Conservation (phyloP, 176 grass and related monocot genomes). For the Lolium perenne region DNA sequence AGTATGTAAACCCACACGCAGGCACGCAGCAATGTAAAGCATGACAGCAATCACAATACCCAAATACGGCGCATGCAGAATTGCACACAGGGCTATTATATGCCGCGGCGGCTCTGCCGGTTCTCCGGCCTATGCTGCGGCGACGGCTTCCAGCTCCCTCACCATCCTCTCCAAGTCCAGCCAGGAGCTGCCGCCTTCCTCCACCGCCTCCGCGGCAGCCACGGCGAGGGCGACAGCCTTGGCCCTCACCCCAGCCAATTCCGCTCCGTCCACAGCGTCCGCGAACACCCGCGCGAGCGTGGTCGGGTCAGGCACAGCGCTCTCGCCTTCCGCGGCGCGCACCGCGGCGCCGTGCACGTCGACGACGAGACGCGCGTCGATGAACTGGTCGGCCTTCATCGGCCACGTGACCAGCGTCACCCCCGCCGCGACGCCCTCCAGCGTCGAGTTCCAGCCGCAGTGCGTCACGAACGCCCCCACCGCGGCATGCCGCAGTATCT, state of each 20-base stretch:
- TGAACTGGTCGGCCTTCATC: slow-evolving; percentile 52
- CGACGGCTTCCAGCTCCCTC: not conserved
- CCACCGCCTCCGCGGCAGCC: slow-evolving; percentile 9
- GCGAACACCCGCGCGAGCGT: slow-evolving; percentile 40
- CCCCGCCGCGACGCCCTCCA: slow-evolving; percentile 53
- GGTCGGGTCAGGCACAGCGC: slow-evolving; percentile 40
- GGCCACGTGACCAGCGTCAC: slow-evolving; percentile 43
- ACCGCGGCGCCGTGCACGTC: slow-evolving; percentile 33
- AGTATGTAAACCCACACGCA: too few species aligned
- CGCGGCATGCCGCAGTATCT: slow-evolving; percentile 38
- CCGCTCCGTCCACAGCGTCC: slow-evolving; percentile 30
- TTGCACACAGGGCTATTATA: too few species aligned
- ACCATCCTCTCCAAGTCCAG: slow-evolving; percentile 33
- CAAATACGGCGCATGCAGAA: too few species aligned
- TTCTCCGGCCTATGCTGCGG: not conserved
- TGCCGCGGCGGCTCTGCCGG: not conserved
- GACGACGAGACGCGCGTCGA: slow-evolving; percentile 35
- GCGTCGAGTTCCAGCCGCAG: slow-evolving; percentile 81
- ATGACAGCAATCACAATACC: too few species aligned
- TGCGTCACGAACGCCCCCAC: slow-evolving; percentile 74
- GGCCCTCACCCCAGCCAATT: slow-evolving; percentile 26
- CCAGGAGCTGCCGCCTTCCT: slow-evolving; percentile 56
- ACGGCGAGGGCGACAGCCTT: not conserved
- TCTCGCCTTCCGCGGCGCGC: slow-evolving; percentile 37
- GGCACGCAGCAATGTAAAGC: too few species aligned